Evolutionary conservation across 2,329 filamentous ascomycete species (phyloP).

Genomic region (Colletotrichum tabaci): DNA sequence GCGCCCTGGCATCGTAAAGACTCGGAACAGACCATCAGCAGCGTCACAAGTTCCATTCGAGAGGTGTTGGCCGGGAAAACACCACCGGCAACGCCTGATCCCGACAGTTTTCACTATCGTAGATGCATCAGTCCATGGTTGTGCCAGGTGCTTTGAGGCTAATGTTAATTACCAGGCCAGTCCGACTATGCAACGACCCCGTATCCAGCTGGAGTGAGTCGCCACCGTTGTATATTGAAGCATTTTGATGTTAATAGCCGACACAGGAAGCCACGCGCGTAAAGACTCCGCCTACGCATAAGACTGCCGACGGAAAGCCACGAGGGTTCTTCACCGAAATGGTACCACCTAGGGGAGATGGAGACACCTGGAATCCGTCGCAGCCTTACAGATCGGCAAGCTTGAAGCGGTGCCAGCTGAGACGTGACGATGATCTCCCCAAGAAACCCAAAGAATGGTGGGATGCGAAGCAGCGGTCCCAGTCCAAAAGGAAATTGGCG

Average conservation of each 20-base stretch:
- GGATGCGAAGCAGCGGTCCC: conserved; percentile 50
- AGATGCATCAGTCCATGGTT: neutral
- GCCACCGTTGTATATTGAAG: neutral
- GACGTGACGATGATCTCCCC: conserved; percentile 45
- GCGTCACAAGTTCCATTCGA: conserved; percentile 59
- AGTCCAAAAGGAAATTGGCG: conserved; percentile 39
- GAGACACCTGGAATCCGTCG: conserved; percentile 37
- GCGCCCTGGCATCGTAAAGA: conserved; percentile 58
- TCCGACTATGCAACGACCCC: conserved; percentile 43
- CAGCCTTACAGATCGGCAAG: neutral
- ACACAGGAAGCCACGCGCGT: conserved; percentile 64
- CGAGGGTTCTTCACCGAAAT: conserved; percentile 62
- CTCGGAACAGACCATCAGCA: conserved; percentile 56
- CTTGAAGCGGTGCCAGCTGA: conserved; percentile 28
- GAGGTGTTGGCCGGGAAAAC: conserved; percentile 57
- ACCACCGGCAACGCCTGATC: conserved; percentile 50
- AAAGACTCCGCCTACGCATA: conserved; percentile 61
- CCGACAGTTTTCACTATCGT: conserved; percentile 25
- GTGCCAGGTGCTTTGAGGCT: neutral
- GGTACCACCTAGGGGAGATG: conserved; percentile 47
- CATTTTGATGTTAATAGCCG: conserved; percentile 30
- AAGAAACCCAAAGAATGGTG: conserved; percentile 54
- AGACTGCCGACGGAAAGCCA: conserved; percentile 53
- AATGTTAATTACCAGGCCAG: conserved; percentile 34
- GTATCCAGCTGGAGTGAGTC: conserved; percentile 54